phyloP scores from a whole-genome alignment of 345 rosid genomes.

The Eucalyptus polybractea region DNA sequence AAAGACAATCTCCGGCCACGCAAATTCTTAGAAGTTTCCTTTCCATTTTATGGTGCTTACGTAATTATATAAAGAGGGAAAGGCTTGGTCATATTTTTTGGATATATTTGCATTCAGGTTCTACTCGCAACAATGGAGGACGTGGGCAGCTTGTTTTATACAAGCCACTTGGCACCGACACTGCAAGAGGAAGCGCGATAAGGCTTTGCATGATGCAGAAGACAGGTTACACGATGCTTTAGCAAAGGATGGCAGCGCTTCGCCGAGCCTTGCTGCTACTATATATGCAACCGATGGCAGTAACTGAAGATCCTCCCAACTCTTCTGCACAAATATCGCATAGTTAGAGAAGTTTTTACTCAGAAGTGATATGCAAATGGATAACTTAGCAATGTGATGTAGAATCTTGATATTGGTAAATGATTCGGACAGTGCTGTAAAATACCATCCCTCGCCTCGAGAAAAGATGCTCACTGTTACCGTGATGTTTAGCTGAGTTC shows the following conservation, averaged over 20 bases:
- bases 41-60: not conserved
- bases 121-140: constrained; percentile 67
- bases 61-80: not conserved
- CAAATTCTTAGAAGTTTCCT: not conserved
- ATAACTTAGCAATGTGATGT: not conserved
- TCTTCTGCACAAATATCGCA: not conserved
- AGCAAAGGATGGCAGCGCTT: constrained; percentile 4
- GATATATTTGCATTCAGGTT: constrained; percentile 18
- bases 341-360: not conserved
- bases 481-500: not conserved
- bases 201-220: constrained; percentile 24
- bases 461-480: not conserved
- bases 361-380: not conserved
- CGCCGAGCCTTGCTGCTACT: constrained; percentile 33
- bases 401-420: not conserved
- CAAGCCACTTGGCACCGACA: constrained; percentile 67
- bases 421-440: not conserved
- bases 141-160: constrained; percentile 77
- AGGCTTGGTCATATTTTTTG: not conserved
- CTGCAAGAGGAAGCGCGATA: constrained; percentile 32
- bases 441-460: not conserved
- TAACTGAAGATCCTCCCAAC: not conserved
- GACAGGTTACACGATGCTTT: constrained; percentile 32
- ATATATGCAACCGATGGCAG: constrained; percentile 24
- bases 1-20: not conserved